Base-by-base conservation (phyloP, 2,329 filamentous ascomycete species). In the Aspergillus nomiae region DNA sequence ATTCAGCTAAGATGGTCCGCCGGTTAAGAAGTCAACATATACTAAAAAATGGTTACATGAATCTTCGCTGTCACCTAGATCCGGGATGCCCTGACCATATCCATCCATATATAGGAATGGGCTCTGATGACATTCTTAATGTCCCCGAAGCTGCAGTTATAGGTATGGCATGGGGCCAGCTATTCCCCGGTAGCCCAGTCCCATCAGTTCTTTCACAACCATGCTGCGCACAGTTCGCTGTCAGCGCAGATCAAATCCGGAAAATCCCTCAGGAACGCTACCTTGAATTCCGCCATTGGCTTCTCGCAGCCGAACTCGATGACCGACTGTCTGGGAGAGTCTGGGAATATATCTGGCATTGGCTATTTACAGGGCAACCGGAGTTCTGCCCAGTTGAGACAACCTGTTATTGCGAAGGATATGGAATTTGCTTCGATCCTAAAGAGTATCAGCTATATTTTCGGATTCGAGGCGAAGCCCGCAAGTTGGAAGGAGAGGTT, bases 51-150 rank as follows among this genome's bases (percentile, higher is more conserved):
- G 84, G 84, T 7, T 86, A 82, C 68, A 80, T 83, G 68, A 84
- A 84, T 61, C 71, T 83, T 24, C 81, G 84, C 21, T 86, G 84
- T 70, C 79, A 83, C 50, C 80, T 81, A 72, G 75, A 78, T 21
- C 79, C 81, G 1, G 83, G 83, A n/a, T 85, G 83, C 66, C 81
- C 82, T 0, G 78, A 79, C 62, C 82, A 81, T 78, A 80, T 84
- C 56, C 78, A 81, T 51, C 71, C 66, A 58, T 54, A 60, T 9
- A 54, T 60, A 2, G 60, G 50, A 21, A 34, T 36, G 30, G 50
- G 36, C 16, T 53, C 34, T 11, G 59, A 70, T 19, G 54, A 56
- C 14, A 62, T 69, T 34, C 60, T 70, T 9, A 65, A 69, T 36
- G 75, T 74, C 53, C 71, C 72, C 56, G 74, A 77, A 51, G 72